phyloP scores from a whole-genome alignment of 768 basidiomycete species.

The Udeniomyces megalosporus region DNA sequence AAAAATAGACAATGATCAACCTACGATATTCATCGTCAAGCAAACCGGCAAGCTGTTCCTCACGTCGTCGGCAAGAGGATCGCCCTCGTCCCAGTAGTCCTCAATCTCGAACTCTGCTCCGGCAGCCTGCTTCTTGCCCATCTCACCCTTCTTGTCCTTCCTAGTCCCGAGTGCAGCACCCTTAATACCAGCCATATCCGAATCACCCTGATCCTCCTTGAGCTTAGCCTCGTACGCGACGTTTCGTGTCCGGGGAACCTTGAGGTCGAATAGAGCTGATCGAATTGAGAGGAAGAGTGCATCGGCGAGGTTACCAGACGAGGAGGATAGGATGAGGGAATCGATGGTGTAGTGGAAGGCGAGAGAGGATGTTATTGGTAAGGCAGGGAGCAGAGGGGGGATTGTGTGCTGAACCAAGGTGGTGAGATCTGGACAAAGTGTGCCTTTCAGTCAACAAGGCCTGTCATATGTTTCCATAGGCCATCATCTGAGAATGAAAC shows the following conservation, averaged over 20 bases:
- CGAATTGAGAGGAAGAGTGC: conserved; percentile 11
- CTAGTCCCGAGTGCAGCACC: not conserved
- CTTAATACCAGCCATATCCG: conserved; percentile 14
- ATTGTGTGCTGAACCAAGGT: conserved; percentile 12
- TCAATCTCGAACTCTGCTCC: conserved; percentile 71
- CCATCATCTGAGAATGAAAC: not conserved
- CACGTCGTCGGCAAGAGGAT: conserved; percentile 37
- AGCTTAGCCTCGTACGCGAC: conserved; percentile 10
- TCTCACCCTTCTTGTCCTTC: conserved; percentile 2
- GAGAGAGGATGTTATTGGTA: conserved; percentile 6
- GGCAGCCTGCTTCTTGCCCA: conserved; percentile 6
- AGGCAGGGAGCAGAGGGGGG: conserved; percentile 5
- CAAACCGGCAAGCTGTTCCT: conserved; percentile 57
- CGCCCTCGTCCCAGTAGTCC: conserved; percentile 79
- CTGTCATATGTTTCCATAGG: too few species aligned
- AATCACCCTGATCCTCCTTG: conserved; percentile 6
- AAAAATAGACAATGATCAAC: conserved; percentile 23
- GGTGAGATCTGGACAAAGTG: conserved; percentile 6
- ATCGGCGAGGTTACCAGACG: conserved; percentile 9
- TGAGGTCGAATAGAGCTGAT: conserved; percentile 9
- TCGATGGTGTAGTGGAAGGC: conserved; percentile 16
- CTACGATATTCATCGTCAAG: conserved; percentile 59
- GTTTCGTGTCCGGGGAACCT: conserved; percentile 8
- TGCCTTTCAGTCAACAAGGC: too few species aligned
- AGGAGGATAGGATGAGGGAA: conserved; percentile 5